Percentiles rank a stretch among this genome's conserved stretches.
Conservation (phyloP, 139 green algal species). For the Tetradesmus obliquus region DNA sequence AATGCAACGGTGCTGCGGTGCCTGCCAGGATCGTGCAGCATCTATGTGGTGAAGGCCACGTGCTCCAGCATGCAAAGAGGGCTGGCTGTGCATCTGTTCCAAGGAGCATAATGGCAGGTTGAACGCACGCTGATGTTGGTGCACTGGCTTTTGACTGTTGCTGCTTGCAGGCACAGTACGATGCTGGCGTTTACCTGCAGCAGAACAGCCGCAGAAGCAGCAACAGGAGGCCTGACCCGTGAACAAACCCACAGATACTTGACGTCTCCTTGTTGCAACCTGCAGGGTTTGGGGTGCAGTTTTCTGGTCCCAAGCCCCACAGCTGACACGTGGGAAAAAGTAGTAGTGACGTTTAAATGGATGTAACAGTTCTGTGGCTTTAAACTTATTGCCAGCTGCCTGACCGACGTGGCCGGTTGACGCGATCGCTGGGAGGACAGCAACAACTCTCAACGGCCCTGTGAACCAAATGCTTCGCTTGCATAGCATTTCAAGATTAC, state of each 20-base stretch:
- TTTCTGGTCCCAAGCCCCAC: too few species aligned
- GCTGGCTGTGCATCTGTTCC: too few species aligned
- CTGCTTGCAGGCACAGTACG: neutral
- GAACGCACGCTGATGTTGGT: neutral
- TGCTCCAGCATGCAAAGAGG: too few species aligned
- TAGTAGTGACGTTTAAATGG: too few species aligned
- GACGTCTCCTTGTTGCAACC: neutral
- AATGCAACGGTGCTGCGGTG: too few species aligned
- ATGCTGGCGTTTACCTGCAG: constrained; percentile 6
- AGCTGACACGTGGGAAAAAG: too few species aligned
- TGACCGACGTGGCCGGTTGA: neutral
- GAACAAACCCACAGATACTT: neutral
- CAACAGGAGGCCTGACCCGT: neutral
- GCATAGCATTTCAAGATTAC: neutral
- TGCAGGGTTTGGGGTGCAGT: too few species aligned
- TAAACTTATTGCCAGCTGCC: neutral
- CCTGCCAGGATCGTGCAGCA: too few species aligned
- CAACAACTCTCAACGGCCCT: neutral
- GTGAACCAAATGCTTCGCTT: neutral
- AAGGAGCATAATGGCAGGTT: neutral
- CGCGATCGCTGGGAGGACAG: neutral
- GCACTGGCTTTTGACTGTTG: neutral
- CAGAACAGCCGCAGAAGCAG: neutral
- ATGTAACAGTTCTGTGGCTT: too few species aligned
- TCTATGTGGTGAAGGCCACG: too few species aligned